Evolutionary conservation across 345 rosid species (phyloP), one percentile per base, ranked within the genome.

Genomic region (Camelina neglecta): DNA sequence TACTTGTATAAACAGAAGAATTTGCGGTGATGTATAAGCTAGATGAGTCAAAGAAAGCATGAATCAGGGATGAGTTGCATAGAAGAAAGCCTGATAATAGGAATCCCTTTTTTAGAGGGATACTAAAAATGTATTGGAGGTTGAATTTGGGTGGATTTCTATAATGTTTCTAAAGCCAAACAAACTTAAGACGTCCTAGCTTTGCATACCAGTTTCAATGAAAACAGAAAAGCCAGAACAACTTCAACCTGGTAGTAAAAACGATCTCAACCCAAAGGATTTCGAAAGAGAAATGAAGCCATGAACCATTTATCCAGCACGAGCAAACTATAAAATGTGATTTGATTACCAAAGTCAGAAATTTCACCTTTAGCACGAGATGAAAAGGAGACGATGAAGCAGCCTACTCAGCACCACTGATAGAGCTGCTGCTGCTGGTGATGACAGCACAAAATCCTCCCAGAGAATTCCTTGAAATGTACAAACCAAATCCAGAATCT

Each of bases 401-500:
- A 18, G n/a, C 8, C 42, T 71, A 81, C 48, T 82, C 83, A 10
- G 86, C 66, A 71, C 84, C 87, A 35, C 64, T 69, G 41, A 68
- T 51, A 69, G 75, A 50, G 29, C 75, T 72, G 50, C 50, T 60
- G 53, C 0, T 78, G 35, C 1, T 66, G 51, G n/a, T 55, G 71
- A 10, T 53, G 18, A 55, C 26, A 86, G 73, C 89, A 83, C 39
- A 86, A 63, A 39, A 81, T 78, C 79, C 85, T 82, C 65, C 66
- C 74, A 51, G 67, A 49, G 33, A 57, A 69, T 65, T 79, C 74
- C 61, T 69, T 20, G 61, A 69, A 61, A 81, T 76, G 76, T 75
- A 75, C 60, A 83, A 72, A 66, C 87, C 89, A 82, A 84, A 88
- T 86, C 85, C 86, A 77, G 65, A 75, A 77, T 79, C 58, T 62